Conservation (phyloP, 192 early-diverging fungal species). For the Coemansia sp. region DNA sequence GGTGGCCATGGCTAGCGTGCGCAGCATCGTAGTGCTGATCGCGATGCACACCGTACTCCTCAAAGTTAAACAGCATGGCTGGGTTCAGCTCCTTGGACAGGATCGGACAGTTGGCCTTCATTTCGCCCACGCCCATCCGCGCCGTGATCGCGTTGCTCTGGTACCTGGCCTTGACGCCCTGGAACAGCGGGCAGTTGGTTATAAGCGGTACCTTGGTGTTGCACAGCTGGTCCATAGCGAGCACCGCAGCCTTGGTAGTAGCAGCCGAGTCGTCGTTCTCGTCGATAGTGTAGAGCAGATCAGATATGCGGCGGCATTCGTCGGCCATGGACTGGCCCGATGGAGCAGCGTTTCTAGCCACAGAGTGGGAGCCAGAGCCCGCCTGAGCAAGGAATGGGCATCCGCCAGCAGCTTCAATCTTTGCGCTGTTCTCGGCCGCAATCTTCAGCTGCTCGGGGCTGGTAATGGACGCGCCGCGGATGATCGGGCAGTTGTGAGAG, state of each 20-base stretch:
- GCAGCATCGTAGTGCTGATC: conserved; percentile 42
- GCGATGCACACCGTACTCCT: conserved; percentile 42
- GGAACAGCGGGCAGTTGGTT: conserved; percentile 50
- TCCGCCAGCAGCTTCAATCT: conserved; percentile 4
- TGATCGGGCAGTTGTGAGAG: conserved; percentile 50
- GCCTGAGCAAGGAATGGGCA: conserved; percentile 39
- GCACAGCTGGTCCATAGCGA: conserved; percentile 38
- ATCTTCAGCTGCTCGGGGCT: conserved; percentile 36
- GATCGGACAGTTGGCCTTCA: conserved; percentile 53
- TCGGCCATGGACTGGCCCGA: conserved; percentile 49
- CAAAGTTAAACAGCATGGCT: conserved; percentile 51
- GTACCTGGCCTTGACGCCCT: conserved; percentile 44
- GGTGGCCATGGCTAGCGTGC: conserved; percentile 43
- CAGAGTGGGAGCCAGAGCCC: conserved; percentile 5
- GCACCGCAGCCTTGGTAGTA: conserved; percentile 6
- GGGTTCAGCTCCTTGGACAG: conserved; percentile 55
- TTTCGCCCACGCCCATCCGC: conserved; percentile 34
- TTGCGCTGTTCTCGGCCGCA: conserved; percentile 22
- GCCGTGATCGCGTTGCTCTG: conserved; percentile 29
- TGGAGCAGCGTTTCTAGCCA: conserved; percentile 7
- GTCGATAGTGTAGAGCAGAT: conserved; percentile 43
- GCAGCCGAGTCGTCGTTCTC: conserved; percentile 4
- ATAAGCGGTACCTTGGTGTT: conserved; percentile 38
- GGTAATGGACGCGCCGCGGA: conserved; percentile 49
- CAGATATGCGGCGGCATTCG: conserved; percentile 45